Percentiles rank a stretch among this genome's conserved stretches.
phyloP scores from a whole-genome alignment of 176 grass and related monocot species.

The Guadua angustifolia region DNA sequence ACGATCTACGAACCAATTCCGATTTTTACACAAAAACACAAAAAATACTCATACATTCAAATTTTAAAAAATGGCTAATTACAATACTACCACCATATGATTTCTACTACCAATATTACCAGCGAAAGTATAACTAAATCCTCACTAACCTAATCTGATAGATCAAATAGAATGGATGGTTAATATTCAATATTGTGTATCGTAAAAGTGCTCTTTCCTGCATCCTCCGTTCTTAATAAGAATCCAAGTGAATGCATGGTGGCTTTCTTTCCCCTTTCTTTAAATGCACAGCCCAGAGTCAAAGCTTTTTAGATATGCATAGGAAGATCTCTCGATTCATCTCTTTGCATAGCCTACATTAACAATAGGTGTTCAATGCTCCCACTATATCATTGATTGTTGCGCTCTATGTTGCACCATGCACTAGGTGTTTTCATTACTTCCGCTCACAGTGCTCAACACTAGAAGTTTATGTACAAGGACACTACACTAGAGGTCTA shows the following conservation, averaged over 20 bases:
- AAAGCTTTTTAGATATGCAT: not conserved
- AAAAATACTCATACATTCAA: too few species aligned
- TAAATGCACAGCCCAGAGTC: not conserved
- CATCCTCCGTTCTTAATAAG: not conserved
- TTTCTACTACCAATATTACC: too few species aligned
- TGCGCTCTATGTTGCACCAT: not conserved
- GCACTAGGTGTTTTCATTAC: not conserved
- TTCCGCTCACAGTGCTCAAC: not conserved
- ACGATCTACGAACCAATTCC: too few species aligned
- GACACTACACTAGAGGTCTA: not conserved
- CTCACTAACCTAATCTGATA: too few species aligned
- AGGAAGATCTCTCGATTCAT: not conserved
- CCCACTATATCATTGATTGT: not conserved
- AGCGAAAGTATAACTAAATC: too few species aligned
- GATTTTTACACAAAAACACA: too few species aligned
- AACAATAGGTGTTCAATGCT: not conserved
- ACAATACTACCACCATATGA: too few species aligned
- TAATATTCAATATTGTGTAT: too few species aligned
- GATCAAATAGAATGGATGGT: too few species aligned
- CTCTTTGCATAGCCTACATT: not conserved
- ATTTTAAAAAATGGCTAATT: too few species aligned
- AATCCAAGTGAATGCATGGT: not conserved
- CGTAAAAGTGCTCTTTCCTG: too few species aligned
- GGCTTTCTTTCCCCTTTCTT: not conserved
- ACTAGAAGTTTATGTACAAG: not conserved